Conservation (phyloP, 768 basidiomycete species). For the Russula sp. region DNA sequence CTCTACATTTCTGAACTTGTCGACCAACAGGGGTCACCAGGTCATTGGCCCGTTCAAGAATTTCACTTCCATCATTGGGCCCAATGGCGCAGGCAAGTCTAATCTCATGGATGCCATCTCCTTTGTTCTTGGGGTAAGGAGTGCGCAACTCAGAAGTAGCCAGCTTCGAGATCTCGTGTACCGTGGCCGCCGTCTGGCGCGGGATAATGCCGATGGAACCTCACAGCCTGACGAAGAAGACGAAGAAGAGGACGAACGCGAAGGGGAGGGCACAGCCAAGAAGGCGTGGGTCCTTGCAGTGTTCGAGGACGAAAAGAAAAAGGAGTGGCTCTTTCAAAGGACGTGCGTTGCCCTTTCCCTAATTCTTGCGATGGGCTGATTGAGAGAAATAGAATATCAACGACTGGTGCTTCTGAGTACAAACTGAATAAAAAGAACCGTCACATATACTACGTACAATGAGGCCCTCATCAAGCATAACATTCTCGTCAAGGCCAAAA, state of each 20-base stretch:
- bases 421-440: constrained; percentile 74
- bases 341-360: constrained; percentile 56
- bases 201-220: constrained; percentile 42
- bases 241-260: constrained; percentile 45
- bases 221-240: constrained; percentile 41
- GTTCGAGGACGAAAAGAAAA: constrained; percentile 68
- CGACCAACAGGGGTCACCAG: constrained; percentile 61
- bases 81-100: constrained; percentile 98
- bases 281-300: constrained; percentile 97
- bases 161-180: constrained; percentile 96
- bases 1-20: not conserved
- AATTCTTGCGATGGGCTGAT: not conserved
- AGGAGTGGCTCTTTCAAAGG: constrained; percentile 88
- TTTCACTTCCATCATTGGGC: constrained; percentile 96
- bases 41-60: constrained; percentile 87
- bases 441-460: constrained; percentile 89
- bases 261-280: constrained; percentile 68
- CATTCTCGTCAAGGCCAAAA: constrained; percentile 98
- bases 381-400: constrained; percentile 65
- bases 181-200: constrained; percentile 75
- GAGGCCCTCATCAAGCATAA: constrained; percentile 83
- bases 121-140: constrained; percentile 96
- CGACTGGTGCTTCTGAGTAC: constrained; percentile 86
- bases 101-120: constrained; percentile 99
- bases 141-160: constrained; percentile 85